These are phyloP conservation scores for Vachellia collinsii DNA, from an alignment of 306 rosid genomes.

Conservation along the genomic window DNA sequence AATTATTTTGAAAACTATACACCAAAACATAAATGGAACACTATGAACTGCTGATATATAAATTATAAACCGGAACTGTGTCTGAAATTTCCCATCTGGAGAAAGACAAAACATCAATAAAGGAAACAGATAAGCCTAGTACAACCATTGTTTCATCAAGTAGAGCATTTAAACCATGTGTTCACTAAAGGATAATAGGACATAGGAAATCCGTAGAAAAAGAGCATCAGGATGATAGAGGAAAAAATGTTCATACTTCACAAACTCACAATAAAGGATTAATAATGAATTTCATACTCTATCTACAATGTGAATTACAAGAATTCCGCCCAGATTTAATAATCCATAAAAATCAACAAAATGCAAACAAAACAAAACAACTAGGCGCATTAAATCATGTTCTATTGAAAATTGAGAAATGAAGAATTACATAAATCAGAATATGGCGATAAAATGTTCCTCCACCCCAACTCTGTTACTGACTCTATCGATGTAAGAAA, in stretches of 20 bases:
- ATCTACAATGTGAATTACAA: not conserved
- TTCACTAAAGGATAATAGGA: not conserved
- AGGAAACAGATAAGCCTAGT: not conserved
- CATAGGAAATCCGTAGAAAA: not conserved
- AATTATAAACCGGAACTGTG: not conserved
- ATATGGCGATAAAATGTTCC: not conserved
- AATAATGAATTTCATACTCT: constrained; percentile 8
- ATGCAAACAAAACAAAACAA: not conserved
- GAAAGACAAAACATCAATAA: not conserved
- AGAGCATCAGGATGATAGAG: not conserved
- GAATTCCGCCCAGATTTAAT: constrained; percentile 14
- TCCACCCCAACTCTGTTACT: not conserved
- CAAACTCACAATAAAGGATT: not conserved
- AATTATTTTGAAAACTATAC: not conserved
- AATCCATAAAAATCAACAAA: not conserved
- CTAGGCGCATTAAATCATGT: not conserved
- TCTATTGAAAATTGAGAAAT: not conserved
- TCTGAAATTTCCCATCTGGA: not conserved
- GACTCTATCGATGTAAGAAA: not conserved
- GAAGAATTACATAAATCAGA: not conserved
- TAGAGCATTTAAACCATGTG: not conserved
- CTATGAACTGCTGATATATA: not conserved
- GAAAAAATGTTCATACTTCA: not conserved
- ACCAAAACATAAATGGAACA: not conserved
- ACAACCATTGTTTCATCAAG: not conserved